Evolutionary conservation across 164 flowering plant species (phyloP).

Genomic region (Tetracentron sinense): DNA sequence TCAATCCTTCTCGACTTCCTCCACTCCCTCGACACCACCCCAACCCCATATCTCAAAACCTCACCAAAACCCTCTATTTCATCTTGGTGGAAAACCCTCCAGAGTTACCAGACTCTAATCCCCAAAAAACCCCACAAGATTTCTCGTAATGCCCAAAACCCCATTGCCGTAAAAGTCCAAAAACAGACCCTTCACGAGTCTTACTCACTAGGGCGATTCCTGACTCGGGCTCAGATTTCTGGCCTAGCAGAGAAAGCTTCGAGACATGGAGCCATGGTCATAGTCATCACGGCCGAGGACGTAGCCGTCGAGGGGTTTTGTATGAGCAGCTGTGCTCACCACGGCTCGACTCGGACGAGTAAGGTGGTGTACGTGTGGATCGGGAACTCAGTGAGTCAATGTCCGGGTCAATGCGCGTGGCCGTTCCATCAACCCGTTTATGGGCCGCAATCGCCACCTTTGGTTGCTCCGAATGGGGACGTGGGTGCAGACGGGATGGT

Average conservation of each 20-base stretch:
- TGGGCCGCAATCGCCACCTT: constrained; percentile 19
- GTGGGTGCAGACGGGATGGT: constrained; percentile 26
- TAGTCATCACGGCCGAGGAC: constrained; percentile 12
- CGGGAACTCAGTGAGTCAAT: constrained; percentile 20
- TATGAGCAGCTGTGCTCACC: constrained; percentile 18
- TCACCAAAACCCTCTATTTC: constrained; percentile 21
- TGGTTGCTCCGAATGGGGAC: constrained; percentile 22
- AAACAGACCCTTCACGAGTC: constrained; percentile 4
- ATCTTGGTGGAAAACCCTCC: constrained; percentile 32
- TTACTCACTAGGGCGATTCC: constrained; percentile 10
- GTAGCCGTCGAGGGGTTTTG: constrained; percentile 22
- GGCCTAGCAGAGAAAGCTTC: neutral
- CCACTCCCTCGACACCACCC: constrained; percentile 16
- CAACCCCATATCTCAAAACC: neutral
- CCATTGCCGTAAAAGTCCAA: neutral
- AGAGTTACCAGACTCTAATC: constrained; percentile 15
- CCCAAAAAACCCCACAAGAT: neutral
- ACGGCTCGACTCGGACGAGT: constrained; percentile 1
- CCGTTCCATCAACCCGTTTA: constrained; percentile 15
- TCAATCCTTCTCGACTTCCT: constrained; percentile 27
- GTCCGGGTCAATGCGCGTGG: too few species aligned
- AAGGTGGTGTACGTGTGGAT: constrained; percentile 12
- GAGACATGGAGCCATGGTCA: neutral
- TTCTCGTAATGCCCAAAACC: neutral
- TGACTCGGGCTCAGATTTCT: constrained; percentile 6